Evolutionary conservation across 768 basidiomycete genomes (phyloP).

Genomic region (Tylopilus plumbeoviolaceoides): DNA sequence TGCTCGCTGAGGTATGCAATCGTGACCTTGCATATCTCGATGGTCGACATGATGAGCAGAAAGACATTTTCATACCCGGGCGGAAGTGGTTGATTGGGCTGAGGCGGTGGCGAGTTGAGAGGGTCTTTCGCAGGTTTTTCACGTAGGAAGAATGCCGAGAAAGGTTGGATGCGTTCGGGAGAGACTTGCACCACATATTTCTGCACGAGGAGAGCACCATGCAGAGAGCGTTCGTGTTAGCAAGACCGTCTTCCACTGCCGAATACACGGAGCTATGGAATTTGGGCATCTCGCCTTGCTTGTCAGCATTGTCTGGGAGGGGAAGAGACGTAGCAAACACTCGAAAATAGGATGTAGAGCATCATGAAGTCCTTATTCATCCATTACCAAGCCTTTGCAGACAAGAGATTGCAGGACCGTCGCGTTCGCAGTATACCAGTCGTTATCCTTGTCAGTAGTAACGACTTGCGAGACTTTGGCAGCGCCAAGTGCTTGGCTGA

Average conservation of each 20-base stretch:
- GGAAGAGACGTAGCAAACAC: slow-evolving; percentile 69
- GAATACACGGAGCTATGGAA: slow-evolving; percentile 75
- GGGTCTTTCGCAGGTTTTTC: slow-evolving; percentile 88
- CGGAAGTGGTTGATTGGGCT: slow-evolving; percentile 24
- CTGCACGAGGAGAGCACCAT: slow-evolving; percentile 82
- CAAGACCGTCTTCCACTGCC: slow-evolving; percentile 75
- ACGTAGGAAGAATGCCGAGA: slow-evolving; percentile 71
- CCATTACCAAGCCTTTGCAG: slow-evolving; percentile 79
- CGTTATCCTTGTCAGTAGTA: slow-evolving; percentile 73
- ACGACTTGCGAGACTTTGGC: slow-evolving; percentile 89
- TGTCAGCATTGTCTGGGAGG: slow-evolving; percentile 78
- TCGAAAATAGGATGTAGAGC: slow-evolving; percentile 78
- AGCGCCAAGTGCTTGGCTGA: slow-evolving; percentile 75
- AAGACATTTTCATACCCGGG: slow-evolving; percentile 58
- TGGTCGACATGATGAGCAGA: slow-evolving; percentile 68
- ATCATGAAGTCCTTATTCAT: slow-evolving; percentile 78
- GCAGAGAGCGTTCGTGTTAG: slow-evolving; percentile 66
- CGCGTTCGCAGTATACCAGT: slow-evolving; percentile 77
- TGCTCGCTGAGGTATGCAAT: slow-evolving; percentile 85
- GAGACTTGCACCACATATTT: slow-evolving; percentile 77
- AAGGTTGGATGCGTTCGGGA: slow-evolving; percentile 81
- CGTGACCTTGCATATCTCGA: slow-evolving; percentile 81
- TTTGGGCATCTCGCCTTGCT: slow-evolving; percentile 61
- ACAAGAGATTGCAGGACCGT: slow-evolving; percentile 74
- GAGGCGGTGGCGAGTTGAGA: slow-evolving; percentile 44